Percentiles rank a stretch among this genome's conserved stretches.
These are phyloP conservation scores for Rehmannia glutinosa DNA, from an alignment of 257 asterid genomes.

Conservation along the genomic window DNA sequence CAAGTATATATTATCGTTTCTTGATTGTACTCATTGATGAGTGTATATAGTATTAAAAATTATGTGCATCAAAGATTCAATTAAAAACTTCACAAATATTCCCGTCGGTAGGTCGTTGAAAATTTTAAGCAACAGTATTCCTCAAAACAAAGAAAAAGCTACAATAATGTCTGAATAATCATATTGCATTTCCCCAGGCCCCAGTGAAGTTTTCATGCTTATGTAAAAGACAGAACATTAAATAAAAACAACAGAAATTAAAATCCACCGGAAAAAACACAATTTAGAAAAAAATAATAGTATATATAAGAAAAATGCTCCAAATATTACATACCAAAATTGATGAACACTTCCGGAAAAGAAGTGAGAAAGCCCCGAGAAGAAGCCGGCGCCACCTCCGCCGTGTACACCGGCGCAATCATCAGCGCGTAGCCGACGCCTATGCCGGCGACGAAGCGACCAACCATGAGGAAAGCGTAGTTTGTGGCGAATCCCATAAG, in stretches of 20 bases:
- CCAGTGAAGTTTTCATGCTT: no score
- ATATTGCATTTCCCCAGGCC: no score
- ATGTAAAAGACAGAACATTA: no score
- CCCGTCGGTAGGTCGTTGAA: no score
- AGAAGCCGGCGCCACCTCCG: constrained; percentile 77
- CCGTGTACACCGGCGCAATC: constrained; percentile 84
- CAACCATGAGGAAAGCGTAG: constrained; percentile 70
- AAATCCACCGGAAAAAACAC: not conserved
- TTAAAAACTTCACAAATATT: no score
- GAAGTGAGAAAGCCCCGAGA: constrained; percentile 78
- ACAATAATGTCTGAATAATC: no score
- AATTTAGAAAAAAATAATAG: not conserved
- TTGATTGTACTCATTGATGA: no score
- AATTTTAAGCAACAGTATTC: no score
- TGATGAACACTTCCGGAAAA: constrained; percentile 73
- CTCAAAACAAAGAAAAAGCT: no score
- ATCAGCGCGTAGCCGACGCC: constrained; percentile 79
- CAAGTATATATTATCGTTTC: no score
- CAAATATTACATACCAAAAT: constrained; percentile 32
- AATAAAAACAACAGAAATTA: not conserved
- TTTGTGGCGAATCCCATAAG: constrained; percentile 69
- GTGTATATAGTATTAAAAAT: no score
- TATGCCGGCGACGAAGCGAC: constrained; percentile 68
- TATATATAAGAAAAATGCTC: not conserved
- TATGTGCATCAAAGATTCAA: no score